Percentiles rank a stretch among this genome's conserved stretches.
Evolutionary conservation across 2,329 filamentous ascomycete genomes (phyloP).

Genomic region (Xylariaceae sp.): DNA sequence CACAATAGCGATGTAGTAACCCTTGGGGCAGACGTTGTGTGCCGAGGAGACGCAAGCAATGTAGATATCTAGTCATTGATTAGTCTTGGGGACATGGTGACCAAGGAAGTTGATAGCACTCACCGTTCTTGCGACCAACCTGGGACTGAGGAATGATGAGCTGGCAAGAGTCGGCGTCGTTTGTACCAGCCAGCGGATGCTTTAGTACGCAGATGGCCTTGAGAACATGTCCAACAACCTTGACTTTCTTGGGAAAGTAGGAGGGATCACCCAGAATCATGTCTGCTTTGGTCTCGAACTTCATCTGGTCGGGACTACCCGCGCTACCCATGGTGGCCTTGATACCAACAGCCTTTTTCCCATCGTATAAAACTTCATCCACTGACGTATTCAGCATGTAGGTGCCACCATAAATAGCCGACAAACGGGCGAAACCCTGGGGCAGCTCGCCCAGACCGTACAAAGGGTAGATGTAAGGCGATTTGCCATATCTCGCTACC

Average conservation of each 20-base stretch:
- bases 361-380: constrained; percentile 87
- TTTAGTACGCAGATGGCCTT: constrained; percentile 98
- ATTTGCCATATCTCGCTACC: constrained; percentile 96
- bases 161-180: constrained; percentile 87
- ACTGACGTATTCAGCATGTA: constrained; percentile 99
- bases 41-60: constrained; percentile 93
- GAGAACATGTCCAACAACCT: constrained; percentile 86
- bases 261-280: constrained; percentile 96
- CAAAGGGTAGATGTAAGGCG: constrained; percentile 98
- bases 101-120: constrained; percentile 38
- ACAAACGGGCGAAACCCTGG: constrained; percentile 95
- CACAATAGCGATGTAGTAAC: constrained; percentile 98
- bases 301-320: constrained; percentile 73
- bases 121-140: constrained; percentile 94
- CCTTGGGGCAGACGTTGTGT: constrained; percentile 98
- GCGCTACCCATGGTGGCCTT: constrained; percentile 95
- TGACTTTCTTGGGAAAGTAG: constrained; percentile 92
- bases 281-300: constrained; percentile 94
- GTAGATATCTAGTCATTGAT: constrained; percentile 68
- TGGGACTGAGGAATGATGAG: constrained; percentile 98
- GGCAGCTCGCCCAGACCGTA: constrained; percentile 97
- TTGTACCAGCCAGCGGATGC: constrained; percentile 90
- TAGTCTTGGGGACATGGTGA: constrained; percentile 4
- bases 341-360: constrained; percentile 88
- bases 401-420: constrained; percentile 97